Base-by-base conservation (phyloP, 352 stramenopile species). In the Aphanomyces invadans region DNA sequence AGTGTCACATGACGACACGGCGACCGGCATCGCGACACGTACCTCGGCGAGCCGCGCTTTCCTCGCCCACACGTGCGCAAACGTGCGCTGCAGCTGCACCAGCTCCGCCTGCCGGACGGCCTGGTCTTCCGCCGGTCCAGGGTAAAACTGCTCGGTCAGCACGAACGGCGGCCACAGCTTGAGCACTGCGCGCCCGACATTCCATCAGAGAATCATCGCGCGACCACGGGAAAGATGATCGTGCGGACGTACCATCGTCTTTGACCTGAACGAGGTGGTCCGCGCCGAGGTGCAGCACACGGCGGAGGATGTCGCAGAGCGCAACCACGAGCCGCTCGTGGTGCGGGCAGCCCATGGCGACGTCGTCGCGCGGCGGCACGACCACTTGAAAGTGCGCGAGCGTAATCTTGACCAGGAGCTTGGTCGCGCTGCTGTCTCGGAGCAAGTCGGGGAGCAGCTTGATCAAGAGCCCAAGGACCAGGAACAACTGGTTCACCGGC, bases 181-280 rank as follows among this genome's bases (percentile, higher is more conserved):
- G 15, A 64, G 38, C 26, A 65, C 54, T 65, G 66, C 29, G 21
- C 7, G 7, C 36, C 36, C 36, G 7, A 15, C 36, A 42, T 42
- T 7, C 7, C 7, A 42, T 42, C n/a, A n/a, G n/a, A n/a, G n/a
- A n/a, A n/a, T n/a, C n/a, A n/a, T n/a, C n/a, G n/a, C n/a, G n/a
- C n/a, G n/a, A n/a, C n/a, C n/a, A n/a, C n/a, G n/a, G n/a, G n/a
- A n/a, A n/a, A n/a, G n/a, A n/a, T n/a, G n/a, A n/a, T n/a, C n/a
- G n/a, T n/a, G n/a, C n/a, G n/a, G n/a, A n/a, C n/a, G n/a, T 75
- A 94, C 85, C 79, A 60, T 87, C 83, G n/a, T 95, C 83, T 38
- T 89, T 78, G 15, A 95, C 73, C 33, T 82, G 83, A 54, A 95
- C 83, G 2, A 95, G 74, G 10, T 88, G 74, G 39, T 95, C 83